These are phyloP conservation scores for Chaetomium fimeti DNA, from an alignment of 495 filamentous ascomycete genomes.

Conservation along the genomic window DNA sequence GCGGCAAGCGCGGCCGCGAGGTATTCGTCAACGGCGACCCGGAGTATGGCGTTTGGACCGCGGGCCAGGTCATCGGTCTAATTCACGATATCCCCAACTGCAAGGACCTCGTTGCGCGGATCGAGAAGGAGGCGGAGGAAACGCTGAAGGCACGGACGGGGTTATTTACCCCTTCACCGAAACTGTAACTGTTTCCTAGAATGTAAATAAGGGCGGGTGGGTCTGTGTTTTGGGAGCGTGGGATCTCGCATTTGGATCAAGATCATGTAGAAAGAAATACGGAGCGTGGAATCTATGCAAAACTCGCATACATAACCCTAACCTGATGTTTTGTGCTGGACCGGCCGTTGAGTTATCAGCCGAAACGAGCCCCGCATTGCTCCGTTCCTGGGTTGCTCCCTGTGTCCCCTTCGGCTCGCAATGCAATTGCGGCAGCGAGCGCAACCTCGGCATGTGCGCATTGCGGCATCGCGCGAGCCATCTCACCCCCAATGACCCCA, in stretches of 20 bases:
- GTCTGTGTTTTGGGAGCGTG: not conserved
- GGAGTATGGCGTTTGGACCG: slow-evolving; percentile 78
- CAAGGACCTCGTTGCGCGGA: slow-evolving; percentile 52
- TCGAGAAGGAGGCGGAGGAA: slow-evolving; percentile 60
- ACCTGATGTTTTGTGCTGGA: slow-evolving; percentile 17
- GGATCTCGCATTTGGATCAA: not conserved
- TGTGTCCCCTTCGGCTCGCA: slow-evolving; percentile 5
- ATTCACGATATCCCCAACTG: slow-evolving; percentile 66
- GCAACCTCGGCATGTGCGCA: slow-evolving; percentile 36
- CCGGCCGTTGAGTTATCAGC: slow-evolving; percentile 1
- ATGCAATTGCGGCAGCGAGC: not conserved
- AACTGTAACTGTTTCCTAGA: slow-evolving; percentile 37
- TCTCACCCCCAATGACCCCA: not conserved
- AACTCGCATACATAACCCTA: slow-evolving; percentile 20
- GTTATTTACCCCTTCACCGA: slow-evolving; percentile 41
- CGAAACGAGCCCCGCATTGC: slow-evolving; percentile 17
- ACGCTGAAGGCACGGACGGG: slow-evolving; percentile 47
- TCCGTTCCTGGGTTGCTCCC: slow-evolving; percentile 4
- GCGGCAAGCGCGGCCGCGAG: slow-evolving; percentile 84
- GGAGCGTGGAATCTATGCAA: too few species aligned
- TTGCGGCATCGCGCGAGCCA: not conserved
- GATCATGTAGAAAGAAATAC: too few species aligned
- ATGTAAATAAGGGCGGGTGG: slow-evolving; percentile 5
- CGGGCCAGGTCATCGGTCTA: slow-evolving; percentile 64
- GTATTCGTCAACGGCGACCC: slow-evolving; percentile 92